A percentile compares a stretch with the other conserved stretches of the same genome.
Conservation (phyloP, 2,329 filamentous ascomycete genomes). For the Grosmannia penicillata region DNA sequence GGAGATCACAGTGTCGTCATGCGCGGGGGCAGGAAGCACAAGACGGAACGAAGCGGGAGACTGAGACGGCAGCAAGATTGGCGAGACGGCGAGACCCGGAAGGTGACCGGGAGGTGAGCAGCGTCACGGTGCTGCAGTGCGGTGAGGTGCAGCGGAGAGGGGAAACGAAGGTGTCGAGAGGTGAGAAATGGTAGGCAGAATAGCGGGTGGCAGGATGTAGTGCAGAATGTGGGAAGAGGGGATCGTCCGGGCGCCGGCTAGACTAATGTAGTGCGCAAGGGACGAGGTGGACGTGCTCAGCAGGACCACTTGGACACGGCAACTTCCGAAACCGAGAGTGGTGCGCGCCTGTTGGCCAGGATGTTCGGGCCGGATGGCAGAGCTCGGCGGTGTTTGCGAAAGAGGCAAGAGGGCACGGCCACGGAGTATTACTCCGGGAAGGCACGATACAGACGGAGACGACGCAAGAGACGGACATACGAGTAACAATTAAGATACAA, state of each 20-base stretch:
- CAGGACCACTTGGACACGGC: not conserved
- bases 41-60: not conserved
- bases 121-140: no score
- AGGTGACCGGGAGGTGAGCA: not conserved
- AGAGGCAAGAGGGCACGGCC: no score
- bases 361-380: no score
- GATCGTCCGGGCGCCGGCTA: constrained; percentile 6
- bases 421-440: no score
- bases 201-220: not conserved
- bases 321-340: not conserved
- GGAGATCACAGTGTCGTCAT: no score
- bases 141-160: no score
- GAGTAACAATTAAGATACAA: no score
- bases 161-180: not conserved
- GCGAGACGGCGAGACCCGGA: not conserved
- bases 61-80: not conserved
- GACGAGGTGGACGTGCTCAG: not conserved
- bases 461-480: no score
- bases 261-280: constrained; percentile 6
- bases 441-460: no score
- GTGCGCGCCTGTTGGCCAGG: not conserved
- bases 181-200: not conserved
- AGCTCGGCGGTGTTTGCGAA: no score
- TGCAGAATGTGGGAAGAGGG: not conserved
- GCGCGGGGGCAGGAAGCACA: no score